Base-by-base conservation (phyloP, 306 rosid species). In the Rosa lucieae region DNA sequence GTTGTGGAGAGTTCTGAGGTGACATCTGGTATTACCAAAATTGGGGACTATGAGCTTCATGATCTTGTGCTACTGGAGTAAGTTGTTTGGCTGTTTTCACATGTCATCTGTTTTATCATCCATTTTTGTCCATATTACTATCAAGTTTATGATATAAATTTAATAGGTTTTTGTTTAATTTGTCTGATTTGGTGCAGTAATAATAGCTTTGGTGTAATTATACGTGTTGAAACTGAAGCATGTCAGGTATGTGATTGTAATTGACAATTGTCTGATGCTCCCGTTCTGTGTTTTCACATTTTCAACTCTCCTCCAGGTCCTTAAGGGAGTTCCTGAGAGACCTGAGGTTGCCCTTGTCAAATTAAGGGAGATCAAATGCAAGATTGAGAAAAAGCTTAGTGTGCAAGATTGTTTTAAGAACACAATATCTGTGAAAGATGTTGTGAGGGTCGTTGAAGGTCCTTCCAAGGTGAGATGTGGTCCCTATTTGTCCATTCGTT, bases 1-100 rank as follows among this genome's bases (percentile, higher is more conserved):
- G 99, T 93, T 78, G 99, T 91, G 74, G 99, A 96, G 90, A 93
- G 99, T 84, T 91, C 98, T 59, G 99, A 96, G 86, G 98, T 96
- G 29, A 96, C 98, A 37, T 88, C 97, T 1, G 99, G 98, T 75
- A 88, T 93, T 77, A 91, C 99, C 47, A 90, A 75, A 87, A 93
- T 96, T 81, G 99, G 99, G 79, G 97, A 89, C 73, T 96, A 89
- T 77, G 99, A 93, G 80, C 99, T 96, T 52, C 99, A 90, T 65
- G 99, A 96, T 87, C 99, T 96, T 83, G 99, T 96, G 69, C 81
- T 93, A 82, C 82, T 96, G 66, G 99, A 93, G 99, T 93, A 88
- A 86, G 94, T 65, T 62, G 37, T 80, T 79, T 9, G 74, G 3
- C 63, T 66, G 55, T 67, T 59, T 43, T 56, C 67, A 73, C 49